Evolutionary conservation across 139 green algal genomes (phyloP).

Genomic region (Coelastrella sp.): DNA sequence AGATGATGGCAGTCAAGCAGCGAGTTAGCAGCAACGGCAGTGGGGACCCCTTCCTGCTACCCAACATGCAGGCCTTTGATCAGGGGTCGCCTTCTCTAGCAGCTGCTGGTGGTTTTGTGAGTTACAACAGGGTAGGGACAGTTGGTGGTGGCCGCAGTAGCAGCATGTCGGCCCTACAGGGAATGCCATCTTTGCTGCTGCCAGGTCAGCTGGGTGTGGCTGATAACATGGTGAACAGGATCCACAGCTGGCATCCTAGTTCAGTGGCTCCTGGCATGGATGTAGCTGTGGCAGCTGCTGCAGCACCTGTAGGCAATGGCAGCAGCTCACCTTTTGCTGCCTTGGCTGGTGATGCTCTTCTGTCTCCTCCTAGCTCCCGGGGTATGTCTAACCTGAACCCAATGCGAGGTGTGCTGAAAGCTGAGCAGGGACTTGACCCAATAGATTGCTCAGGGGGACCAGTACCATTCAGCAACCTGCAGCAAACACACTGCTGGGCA

Average conservation of each 20-base stretch:
- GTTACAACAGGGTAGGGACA: background rate
- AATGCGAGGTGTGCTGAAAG: background rate
- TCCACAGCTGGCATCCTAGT: conserved; percentile 9
- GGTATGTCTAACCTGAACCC: background rate
- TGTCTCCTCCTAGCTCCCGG: background rate
- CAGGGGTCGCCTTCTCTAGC: background rate
- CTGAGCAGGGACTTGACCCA: background rate
- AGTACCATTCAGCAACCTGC: background rate
- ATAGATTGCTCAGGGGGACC: background rate
- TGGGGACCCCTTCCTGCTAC: background rate
- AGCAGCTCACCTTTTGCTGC: conserved; percentile 8
- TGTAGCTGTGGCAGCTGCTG: background rate
- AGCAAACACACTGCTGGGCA: background rate
- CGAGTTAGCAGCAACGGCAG: conserved; percentile 15
- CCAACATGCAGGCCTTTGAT: background rate
- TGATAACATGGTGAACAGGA: background rate
- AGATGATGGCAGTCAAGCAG: background rate
- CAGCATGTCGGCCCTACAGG: background rate
- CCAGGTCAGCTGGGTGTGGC: conserved; percentile 10
- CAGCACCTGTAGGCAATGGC: background rate
- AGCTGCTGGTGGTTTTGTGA: background rate
- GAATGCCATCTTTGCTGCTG: background rate
- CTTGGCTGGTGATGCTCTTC: background rate
- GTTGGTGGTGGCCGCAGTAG: background rate
- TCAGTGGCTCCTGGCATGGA: background rate